Evolutionary conservation across 2,329 filamentous ascomycete species (phyloP), one percentile per base, ranked within the genome.

Genomic region (Capronia coronata): DNA sequence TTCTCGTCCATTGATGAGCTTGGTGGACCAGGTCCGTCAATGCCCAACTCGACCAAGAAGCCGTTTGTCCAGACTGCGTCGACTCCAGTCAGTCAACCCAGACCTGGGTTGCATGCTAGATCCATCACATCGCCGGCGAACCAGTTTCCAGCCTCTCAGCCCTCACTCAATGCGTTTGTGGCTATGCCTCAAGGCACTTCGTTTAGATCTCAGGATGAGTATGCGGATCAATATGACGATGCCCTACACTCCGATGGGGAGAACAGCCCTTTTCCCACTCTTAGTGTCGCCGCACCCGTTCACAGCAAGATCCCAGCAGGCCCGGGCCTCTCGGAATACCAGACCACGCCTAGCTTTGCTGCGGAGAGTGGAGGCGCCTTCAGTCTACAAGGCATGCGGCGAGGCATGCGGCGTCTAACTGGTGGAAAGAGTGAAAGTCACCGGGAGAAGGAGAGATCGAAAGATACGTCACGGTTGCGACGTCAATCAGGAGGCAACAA

Each of bases 61-160:
- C 69, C 61, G n/a, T 64, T 68, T 11, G 61, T 75, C 87, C 5
- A 86, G 87, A 1, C 78, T 76, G 2, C 72, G 93, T 16, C 89
- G 94, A 64, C 77, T 79, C 4, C 82, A 88, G n/a, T 94, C 87
- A 13, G 78, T 94, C 47, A 96, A 89, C 0, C 94, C 87, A 75
- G 88, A 3, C 86, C 87, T 0, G 78, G 77, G 2, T 72, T 94
- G 16, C 90, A 95, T 64, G 78, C 80, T 4, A 82, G 91, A 14
- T 94, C 88, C 10, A 79, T 94, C 44, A 96, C 91, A 0, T 94
- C 87, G 0, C 90, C 91, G 1, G 75, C 73, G 11, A 78, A 77
- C 53, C 71, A 75, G 49, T 67, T 72, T 37, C 67, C 67, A 35
- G 53, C 48, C 19, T 57, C 55, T 18, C 61, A 58, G 43, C 50